phyloP scores from a whole-genome alignment of 164 flowering plant genomes.

The Piper betle region DNA sequence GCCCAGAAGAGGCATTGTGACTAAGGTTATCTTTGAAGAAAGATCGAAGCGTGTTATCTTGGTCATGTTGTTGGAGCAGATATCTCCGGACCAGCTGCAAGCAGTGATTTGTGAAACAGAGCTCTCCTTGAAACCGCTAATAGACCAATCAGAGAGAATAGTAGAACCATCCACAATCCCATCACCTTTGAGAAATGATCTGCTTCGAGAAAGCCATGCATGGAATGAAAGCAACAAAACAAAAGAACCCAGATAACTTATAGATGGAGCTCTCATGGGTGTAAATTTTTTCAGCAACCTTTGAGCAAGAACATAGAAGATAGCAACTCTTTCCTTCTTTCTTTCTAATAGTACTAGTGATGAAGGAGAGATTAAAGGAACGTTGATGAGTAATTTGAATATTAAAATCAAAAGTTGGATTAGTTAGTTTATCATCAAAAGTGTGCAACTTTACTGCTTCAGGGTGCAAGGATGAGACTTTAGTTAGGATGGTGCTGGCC shows the following conservation, averaged over 20 bases:
- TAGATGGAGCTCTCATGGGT: constrained; percentile 38
- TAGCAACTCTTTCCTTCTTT: background rate
- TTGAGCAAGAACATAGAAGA: no score
- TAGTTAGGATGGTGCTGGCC: constrained; percentile 38
- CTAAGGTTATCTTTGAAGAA: constrained; percentile 59
- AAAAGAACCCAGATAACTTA: constrained; percentile 15
- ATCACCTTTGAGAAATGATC: constrained; percentile 62
- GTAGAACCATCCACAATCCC: constrained; percentile 37
- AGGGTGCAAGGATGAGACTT: constrained; percentile 22
- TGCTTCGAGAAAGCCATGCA: constrained; percentile 9
- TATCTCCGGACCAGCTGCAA: constrained; percentile 81
- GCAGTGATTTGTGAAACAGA: constrained; percentile 22
- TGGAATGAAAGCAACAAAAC: constrained; percentile 10
- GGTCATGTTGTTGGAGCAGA: constrained; percentile 43
- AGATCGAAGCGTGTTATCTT: constrained; percentile 43
- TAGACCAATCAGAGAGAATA: constrained; percentile 43
- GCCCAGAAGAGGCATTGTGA: constrained; percentile 56
- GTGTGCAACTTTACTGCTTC: constrained; percentile 28
- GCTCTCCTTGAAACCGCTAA: constrained; percentile 6
- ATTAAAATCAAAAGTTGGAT: constrained; percentile 1
- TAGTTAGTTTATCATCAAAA: constrained; percentile 30
- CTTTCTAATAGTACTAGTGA: background rate
- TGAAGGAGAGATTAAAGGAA: constrained; percentile 24
- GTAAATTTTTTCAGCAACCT: background rate
- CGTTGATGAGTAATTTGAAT: constrained; percentile 1